Conservation (phyloP, 257 asterid genomes). For the Solanum infundibuliforme region DNA sequence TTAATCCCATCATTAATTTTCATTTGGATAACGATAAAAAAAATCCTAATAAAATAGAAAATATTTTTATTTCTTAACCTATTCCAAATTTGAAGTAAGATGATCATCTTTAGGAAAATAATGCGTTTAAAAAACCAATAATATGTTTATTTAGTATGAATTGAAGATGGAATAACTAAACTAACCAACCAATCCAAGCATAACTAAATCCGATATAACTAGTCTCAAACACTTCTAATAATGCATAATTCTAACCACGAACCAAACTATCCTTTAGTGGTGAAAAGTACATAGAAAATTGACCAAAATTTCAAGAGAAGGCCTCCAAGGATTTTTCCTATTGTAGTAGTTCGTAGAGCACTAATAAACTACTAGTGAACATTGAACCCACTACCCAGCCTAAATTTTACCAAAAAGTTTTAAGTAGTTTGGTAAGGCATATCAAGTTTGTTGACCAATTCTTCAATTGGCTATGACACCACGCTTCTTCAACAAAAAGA, state of each 20-base stretch:
- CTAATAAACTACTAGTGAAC: neutral
- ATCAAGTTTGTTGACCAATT: conserved; percentile 1
- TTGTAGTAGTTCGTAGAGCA: neutral
- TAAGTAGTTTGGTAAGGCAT: neutral
- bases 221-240: rapidly evolving
- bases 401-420: neutral
- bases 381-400: neutral
- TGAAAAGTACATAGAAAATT: neutral
- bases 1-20: too few relatives aligned
- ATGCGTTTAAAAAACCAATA: too few relatives aligned
- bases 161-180: neutral
- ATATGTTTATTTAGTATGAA: neutral
- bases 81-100: neutral
- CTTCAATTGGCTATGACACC: neutral
- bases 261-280: neutral
- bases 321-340: neutral
- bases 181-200: neutral
- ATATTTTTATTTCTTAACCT: too few relatives aligned
- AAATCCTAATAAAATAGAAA: too few relatives aligned
- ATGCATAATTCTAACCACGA: neutral
- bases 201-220: neutral
- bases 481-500: neutral
- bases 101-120: neutral
- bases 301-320: neutral
- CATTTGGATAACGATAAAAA: neutral